A percentile compares a stretch with the other conserved stretches of the same genome.
phyloP scores from a whole-genome alignment of 208 protist species.

The Kentomonas sorsogonicus region DNA sequence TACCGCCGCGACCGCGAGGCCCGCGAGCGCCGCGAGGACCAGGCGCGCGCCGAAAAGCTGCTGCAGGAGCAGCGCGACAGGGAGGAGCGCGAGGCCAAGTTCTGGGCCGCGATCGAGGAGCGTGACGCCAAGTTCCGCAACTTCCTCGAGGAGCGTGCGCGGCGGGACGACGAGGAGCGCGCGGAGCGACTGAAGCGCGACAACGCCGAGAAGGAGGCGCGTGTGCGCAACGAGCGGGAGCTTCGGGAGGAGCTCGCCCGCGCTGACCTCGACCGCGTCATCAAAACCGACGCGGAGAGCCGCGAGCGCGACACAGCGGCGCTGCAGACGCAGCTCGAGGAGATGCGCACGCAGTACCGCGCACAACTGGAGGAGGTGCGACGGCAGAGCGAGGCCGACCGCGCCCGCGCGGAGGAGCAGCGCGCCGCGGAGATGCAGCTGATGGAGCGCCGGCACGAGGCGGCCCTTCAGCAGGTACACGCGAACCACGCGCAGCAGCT shows the following conservation, averaged over 20 bases:
- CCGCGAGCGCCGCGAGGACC: conserved; percentile 62
- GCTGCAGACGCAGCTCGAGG: conserved; percentile 62
- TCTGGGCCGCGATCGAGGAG: conserved; percentile 63
- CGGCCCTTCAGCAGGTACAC: conserved; percentile 41
- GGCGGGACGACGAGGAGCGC: conserved; percentile 75
- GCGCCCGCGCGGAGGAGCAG: conserved; percentile 59
- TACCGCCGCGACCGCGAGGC: conserved; percentile 83
- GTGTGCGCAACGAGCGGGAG: conserved; percentile 59
- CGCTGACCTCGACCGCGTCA: conserved; percentile 68
- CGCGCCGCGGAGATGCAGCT: conserved; percentile 53
- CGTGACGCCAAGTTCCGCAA: conserved; percentile 58
- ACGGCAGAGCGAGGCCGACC: conserved; percentile 57
- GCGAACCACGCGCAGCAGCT: conserved; percentile 59
- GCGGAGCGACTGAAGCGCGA: conserved; percentile 74
- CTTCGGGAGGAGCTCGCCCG: conserved; percentile 56
- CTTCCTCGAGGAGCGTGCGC: conserved; percentile 40
- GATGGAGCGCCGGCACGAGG: conserved; percentile 70
- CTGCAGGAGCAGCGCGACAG: conserved; percentile 66
- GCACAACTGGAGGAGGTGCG: conserved; percentile 67
- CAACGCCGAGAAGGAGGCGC: conserved; percentile 62
- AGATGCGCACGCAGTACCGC: conserved; percentile 55
- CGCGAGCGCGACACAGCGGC: conserved; percentile 57
- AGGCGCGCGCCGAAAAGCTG: conserved; percentile 49
- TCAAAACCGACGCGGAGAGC: conserved; percentile 34
- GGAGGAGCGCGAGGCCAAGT: conserved; percentile 68